Conservation (phyloP, 1,284 basidiomycete genomes). For the Xerocomus amazonicus region DNA sequence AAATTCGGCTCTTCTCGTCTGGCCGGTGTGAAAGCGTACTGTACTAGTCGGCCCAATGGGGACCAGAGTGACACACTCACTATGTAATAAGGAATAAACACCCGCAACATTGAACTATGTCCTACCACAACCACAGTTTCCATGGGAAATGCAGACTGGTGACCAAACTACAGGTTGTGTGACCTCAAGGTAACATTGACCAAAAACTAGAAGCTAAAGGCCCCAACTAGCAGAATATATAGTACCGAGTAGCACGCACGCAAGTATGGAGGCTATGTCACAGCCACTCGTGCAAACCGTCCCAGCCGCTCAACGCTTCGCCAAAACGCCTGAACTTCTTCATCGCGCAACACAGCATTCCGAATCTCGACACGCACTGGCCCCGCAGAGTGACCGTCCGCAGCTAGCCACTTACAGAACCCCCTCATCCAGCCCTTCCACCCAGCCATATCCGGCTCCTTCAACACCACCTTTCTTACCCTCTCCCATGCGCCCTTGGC, state of each 20-base stretch:
- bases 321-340: conserved; percentile 4
- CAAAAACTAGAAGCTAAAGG: too few species aligned
- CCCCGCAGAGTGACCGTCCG: conserved; percentile 7
- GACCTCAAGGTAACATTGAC: too few species aligned
- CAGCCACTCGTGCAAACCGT: conserved; percentile 13
- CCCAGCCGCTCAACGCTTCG: conserved; percentile 12
- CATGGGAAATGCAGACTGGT: too few species aligned
- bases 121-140: too few species aligned
- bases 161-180: too few species aligned
- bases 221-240: neutral
- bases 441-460: conserved; percentile 12
- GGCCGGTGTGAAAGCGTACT: too few species aligned
- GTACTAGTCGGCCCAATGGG: too few species aligned
- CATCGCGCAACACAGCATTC: neutral
- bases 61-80: too few species aligned
- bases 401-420: conserved; percentile 20
- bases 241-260: neutral
- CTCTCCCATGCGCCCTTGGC: conserved; percentile 13
- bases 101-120: too few species aligned
- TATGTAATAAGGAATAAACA: too few species aligned
- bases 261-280: neutral
- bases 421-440: conserved; percentile 21
- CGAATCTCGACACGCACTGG: conserved; percentile 14
- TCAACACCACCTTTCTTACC: conserved; percentile 15
- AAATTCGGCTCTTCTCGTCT: too few species aligned